These are phyloP conservation scores for Multifurca ochricompacta DNA, from an alignment of 768 basidiomycete genomes.

Conservation along the genomic window DNA sequence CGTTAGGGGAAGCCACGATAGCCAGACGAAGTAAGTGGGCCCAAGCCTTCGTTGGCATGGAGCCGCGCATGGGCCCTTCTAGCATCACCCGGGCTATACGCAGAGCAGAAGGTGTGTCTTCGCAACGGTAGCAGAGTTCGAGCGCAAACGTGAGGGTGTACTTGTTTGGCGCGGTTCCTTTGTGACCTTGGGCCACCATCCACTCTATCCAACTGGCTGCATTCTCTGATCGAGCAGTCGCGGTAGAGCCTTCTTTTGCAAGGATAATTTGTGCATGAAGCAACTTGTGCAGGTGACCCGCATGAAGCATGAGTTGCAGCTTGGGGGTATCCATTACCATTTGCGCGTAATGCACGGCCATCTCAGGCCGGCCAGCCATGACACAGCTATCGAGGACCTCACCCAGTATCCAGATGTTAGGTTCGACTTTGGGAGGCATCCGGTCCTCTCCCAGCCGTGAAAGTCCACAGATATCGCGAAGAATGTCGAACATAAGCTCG, in stretches of 20 bases:
- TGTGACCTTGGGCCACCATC: background rate
- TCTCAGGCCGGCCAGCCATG: slow-evolving; percentile 36
- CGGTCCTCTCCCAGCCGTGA: slow-evolving; percentile 36
- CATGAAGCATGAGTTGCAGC: background rate
- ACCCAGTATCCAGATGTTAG: slow-evolving; percentile 43
- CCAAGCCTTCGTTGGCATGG: slow-evolving; percentile 4
- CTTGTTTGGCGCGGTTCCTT: background rate
- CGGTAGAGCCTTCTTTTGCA: background rate
- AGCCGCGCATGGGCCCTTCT: background rate
- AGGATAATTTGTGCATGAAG: background rate
- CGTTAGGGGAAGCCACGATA: background rate
- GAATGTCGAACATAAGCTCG: slow-evolving; percentile 57
- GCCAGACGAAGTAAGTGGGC: slow-evolving; percentile 9
- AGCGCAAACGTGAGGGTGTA: background rate
- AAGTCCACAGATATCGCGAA: slow-evolving; percentile 57
- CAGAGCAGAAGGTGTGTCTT: slow-evolving; percentile 2
- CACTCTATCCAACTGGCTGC: slow-evolving; percentile 9
- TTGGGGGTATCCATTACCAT: slow-evolving; percentile 43
- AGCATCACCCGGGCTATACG: background rate
- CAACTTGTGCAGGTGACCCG: background rate
- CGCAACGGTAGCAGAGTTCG: slow-evolving; percentile 7
- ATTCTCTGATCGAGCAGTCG: background rate
- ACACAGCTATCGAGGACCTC: slow-evolving; percentile 53
- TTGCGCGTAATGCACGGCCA: slow-evolving; percentile 50
- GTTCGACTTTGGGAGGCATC: slow-evolving; percentile 31